Base-by-base conservation (phyloP, 148 eudicot genomes). In the Vaccinium corymbosum region DNA sequence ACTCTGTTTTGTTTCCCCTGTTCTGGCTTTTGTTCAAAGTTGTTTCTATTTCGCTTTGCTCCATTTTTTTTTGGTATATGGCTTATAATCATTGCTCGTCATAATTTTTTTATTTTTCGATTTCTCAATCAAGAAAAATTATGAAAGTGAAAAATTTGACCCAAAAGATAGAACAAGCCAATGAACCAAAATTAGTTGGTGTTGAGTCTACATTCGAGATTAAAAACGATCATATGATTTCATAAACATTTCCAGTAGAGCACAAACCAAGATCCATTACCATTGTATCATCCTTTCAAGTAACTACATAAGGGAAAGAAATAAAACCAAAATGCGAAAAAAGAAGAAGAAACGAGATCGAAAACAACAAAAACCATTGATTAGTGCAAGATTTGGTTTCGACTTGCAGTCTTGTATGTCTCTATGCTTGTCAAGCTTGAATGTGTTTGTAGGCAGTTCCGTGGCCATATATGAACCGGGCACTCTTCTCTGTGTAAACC, bases 391-490 rank as follows among this genome's bases (percentile, higher is more conserved):
- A 57, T 82, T 13, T 81, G 38, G 20, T 74, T 6, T 81, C 52
- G 64, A 27, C 59, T 46, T 82, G 25, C 42, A 20, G 66, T 52
- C 62, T 50, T 79, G 32, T 76, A 19, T 74, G n/a, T 52, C 56
- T 78, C 79, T 73, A 50, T 71, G 70, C 55, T 50, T 80, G 8
- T 86, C 90, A 88, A 76, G 76, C 86, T 85, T 86, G 89, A 85
- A 88, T 84, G 56, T 88, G 90, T 76, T 89, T 94, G 77, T 81
- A 81, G 52, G 83, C 88, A 81, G 86, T 74, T 13, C 98, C 98
- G 85, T 95, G 97, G 51, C 98, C 98, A 87, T 95, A 93, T 25
- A 95, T 95, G 90, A 95, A 95, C 89, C 94, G 91, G 27, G 98
- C 95, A 35, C 89, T 86, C 66, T 93, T 94, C 86, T 94, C 97